These are phyloP conservation scores for Iris pallida DNA, from an alignment of 116 monocot genomes.

Conservation along the genomic window DNA sequence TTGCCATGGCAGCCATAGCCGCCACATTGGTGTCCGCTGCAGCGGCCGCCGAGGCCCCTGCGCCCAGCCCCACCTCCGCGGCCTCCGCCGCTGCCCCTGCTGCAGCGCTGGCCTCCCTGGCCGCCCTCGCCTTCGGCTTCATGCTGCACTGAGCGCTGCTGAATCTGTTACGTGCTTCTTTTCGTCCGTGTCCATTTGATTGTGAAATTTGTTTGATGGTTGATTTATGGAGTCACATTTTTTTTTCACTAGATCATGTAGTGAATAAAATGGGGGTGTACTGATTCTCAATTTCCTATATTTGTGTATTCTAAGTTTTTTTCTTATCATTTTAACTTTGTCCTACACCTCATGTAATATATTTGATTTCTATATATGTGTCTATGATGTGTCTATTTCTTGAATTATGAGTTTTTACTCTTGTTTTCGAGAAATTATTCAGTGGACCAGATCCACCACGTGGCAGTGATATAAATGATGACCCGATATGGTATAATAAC, in stretches of 20 bases:
- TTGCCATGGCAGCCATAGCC: conserved; percentile 9
- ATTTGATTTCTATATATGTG: too few relatives aligned
- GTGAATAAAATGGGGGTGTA: background rate
- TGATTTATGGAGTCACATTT: background rate
- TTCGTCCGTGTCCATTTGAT: background rate
- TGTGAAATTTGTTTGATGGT: background rate
- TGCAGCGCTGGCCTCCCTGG: conserved; percentile 5
- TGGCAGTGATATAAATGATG: too few relatives aligned
- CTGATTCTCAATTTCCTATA: too few relatives aligned
- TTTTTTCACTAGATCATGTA: background rate
- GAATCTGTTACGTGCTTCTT: background rate
- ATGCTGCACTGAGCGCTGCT: background rate
- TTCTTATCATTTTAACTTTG: too few relatives aligned
- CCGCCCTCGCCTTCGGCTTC: conserved; percentile 12
- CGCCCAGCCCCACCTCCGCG: conserved; percentile 10
- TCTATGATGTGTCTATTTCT: too few relatives aligned
- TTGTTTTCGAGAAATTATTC: too few relatives aligned
- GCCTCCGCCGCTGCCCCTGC: conserved; percentile 9
- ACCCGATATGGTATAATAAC: too few relatives aligned
- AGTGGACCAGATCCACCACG: too few relatives aligned
- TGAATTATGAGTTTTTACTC: too few relatives aligned
- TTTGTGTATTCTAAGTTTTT: too few relatives aligned
- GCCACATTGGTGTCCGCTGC: conserved; percentile 5
- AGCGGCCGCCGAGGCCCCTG: conserved; percentile 2
- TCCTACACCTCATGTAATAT: too few relatives aligned